Percentiles rank a stretch among this genome's conserved stretches.
Evolutionary conservation across 305 asterid genomes (phyloP).

Genomic region (Rubia peregrina): DNA sequence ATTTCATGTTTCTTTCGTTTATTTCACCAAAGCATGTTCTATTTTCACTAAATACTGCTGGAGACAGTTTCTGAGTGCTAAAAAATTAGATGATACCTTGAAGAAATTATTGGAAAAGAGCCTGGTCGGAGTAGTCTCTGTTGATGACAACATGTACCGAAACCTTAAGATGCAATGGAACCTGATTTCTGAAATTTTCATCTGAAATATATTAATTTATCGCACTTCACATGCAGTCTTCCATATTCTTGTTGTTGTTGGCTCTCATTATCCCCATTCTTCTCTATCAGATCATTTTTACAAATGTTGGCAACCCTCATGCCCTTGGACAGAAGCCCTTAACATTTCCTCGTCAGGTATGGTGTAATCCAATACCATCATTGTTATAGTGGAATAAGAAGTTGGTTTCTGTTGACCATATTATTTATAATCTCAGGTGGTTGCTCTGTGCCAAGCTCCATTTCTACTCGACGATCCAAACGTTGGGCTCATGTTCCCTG

Average conservation of each 20-base stretch:
- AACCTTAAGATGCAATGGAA: neutral
- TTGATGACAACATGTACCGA: neutral
- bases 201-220: neutral
- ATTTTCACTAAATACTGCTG: neutral
- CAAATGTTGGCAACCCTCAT: slow-evolving; percentile 95
- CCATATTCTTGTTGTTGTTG: slow-evolving; percentile 1
- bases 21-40: neutral
- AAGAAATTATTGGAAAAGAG: neutral
- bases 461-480: slow-evolving; percentile 93
- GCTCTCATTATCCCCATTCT: slow-evolving; percentile 12
- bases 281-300: slow-evolving; percentile 68
- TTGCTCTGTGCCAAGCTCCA: slow-evolving; percentile 99
- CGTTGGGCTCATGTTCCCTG: slow-evolving; percentile 86
- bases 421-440: slow-evolving; percentile 40
- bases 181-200: neutral
- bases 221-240: neutral
- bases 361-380: neutral
- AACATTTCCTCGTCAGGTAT: slow-evolving; percentile 92
- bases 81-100: slow-evolving; percentile 1
- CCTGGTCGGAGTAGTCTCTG: neutral
- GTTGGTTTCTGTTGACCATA: slow-evolving; percentile 4
- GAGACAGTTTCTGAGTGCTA: neutral
- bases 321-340: slow-evolving; percentile 94
- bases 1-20: neutral
- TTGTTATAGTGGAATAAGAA: neutral